Evolutionary conservation across 2,329 filamentous ascomycete genomes (phyloP).

Genomic region (Xylaria sp.): DNA sequence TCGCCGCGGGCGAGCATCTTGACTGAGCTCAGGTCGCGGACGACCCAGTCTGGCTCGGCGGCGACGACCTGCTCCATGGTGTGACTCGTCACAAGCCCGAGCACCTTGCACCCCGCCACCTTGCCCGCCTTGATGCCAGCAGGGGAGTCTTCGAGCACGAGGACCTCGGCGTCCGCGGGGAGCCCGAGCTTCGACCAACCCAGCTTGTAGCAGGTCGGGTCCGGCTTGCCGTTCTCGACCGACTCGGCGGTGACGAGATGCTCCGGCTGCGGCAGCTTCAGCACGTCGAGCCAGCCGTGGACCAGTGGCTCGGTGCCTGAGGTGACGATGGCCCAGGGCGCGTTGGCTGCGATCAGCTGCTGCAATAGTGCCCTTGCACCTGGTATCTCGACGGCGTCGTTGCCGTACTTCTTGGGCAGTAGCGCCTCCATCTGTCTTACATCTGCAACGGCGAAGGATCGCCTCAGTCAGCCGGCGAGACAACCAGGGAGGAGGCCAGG

Average conservation of each 20-base stretch:
- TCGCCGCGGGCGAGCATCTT: slow-evolving; percentile 61
- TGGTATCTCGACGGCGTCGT: slow-evolving; percentile 83
- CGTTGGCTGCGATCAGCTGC: slow-evolving; percentile 63
- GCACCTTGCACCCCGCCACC: slow-evolving; percentile 81
- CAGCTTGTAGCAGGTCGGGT: slow-evolving; percentile 74
- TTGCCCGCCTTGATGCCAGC: slow-evolving; percentile 84
- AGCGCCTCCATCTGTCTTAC: slow-evolving; percentile 77
- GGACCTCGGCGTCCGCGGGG: slow-evolving; percentile 55
- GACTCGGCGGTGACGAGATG: slow-evolving; percentile 78
- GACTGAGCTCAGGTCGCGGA: slow-evolving; percentile 78
- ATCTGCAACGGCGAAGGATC: slow-evolving; percentile 56
- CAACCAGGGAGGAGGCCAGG: slow-evolving; percentile 10
- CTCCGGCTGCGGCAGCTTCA: slow-evolving; percentile 68
- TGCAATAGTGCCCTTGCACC: slow-evolving; percentile 76
- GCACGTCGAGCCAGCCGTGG: slow-evolving; percentile 71
- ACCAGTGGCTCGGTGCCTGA: slow-evolving; percentile 73
- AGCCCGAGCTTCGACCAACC: slow-evolving; percentile 67
- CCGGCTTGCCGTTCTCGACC: slow-evolving; percentile 76
- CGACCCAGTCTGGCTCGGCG: slow-evolving; percentile 87
- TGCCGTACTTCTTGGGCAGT: slow-evolving; percentile 77
- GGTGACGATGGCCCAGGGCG: slow-evolving; percentile 86
- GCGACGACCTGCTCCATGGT: slow-evolving; percentile 70
- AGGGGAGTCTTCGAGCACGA: slow-evolving; percentile 89
- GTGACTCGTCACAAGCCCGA: slow-evolving; percentile 87
- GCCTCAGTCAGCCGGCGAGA: slow-evolving; percentile 22